These are phyloP conservation scores for Boletus rubroflammeus DNA, from an alignment of 768 basidiomycete genomes.

Conservation along the genomic window DNA sequence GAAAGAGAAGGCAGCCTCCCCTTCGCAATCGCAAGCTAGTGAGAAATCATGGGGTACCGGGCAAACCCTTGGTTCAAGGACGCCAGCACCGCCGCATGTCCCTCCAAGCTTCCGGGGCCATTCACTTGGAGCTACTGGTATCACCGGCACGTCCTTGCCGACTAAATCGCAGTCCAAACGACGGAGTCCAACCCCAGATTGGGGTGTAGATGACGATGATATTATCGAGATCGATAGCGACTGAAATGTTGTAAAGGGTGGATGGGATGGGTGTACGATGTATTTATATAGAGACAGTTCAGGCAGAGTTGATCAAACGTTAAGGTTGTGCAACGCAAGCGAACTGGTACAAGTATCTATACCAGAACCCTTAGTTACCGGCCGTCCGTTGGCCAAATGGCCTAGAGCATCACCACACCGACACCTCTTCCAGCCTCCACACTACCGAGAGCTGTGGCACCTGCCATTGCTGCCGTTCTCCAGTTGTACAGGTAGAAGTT, in stretches of 20 bases:
- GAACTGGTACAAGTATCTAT: neutral
- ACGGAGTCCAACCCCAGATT: slow-evolving; percentile 74
- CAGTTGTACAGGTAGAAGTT: slow-evolving; percentile 97
- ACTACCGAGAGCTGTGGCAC: slow-evolving; percentile 51
- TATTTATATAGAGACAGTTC: slow-evolving; percentile 3
- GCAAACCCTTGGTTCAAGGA: slow-evolving; percentile 45
- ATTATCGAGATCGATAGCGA: slow-evolving; percentile 86
- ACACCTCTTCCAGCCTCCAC: slow-evolving; percentile 71
- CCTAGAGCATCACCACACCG: slow-evolving; percentile 90
- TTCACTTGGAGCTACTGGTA: slow-evolving; percentile 52
- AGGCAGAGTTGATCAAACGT: neutral
- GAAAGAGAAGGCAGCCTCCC: slow-evolving; percentile 46
- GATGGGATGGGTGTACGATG: slow-evolving; percentile 6
- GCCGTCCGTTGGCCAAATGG: neutral
- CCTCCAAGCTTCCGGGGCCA: slow-evolving; percentile 34
- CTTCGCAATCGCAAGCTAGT: slow-evolving; percentile 29
- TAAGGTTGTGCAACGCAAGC: neutral
- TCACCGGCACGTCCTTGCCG: slow-evolving; percentile 42
- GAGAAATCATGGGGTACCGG: slow-evolving; percentile 45
- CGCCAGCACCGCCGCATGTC: slow-evolving; percentile 20
- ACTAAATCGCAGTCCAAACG: slow-evolving; percentile 37
- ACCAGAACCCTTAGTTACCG: neutral
- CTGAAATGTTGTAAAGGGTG: slow-evolving; percentile 29
- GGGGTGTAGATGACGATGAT: slow-evolving; percentile 81
- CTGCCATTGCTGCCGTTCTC: slow-evolving; percentile 78